Conservation (phyloP, 1,284 basidiomycete species). For the Trichosporon coremiiforme region DNA sequence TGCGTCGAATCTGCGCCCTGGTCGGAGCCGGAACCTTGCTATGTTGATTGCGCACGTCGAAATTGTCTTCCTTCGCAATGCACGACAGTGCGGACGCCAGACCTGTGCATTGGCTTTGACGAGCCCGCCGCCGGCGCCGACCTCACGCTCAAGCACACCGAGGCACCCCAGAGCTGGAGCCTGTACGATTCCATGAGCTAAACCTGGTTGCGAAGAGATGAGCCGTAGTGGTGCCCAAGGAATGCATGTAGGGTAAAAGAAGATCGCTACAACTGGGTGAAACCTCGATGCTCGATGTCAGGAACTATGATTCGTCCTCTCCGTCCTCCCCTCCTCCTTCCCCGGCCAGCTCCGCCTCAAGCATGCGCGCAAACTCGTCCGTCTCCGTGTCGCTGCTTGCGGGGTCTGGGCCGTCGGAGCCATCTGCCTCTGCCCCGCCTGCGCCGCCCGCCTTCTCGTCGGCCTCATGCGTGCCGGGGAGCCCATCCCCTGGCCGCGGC, state of each 20-base stretch:
- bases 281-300: background rate
- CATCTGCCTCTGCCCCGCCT: no score
- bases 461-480: conserved; percentile 31
- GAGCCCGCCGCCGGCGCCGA: background rate
- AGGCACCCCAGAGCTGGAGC: background rate
- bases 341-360: conserved; percentile 20
- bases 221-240: no score
- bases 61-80: no score
- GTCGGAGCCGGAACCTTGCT: conserved; percentile 1
- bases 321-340: background rate
- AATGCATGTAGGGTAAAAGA: conserved; percentile 3
- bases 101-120: conserved; percentile 1
- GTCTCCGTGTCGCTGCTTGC: conserved; percentile 27
- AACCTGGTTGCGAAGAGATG: background rate
- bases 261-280: background rate
- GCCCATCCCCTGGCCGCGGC: background rate
- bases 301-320: no score
- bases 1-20: background rate
- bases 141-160: background rate
- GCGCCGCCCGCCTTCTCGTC: conserved; percentile 23
- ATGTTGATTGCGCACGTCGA: background rate
- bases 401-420: background rate
- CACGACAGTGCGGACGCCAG: no score
- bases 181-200: background rate
- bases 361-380: conserved; percentile 49